Percentiles rank a stretch among this genome's conserved stretches.
Conservation (phyloP, 1,284 basidiomycete genomes). For the Boletus mariae region DNA sequence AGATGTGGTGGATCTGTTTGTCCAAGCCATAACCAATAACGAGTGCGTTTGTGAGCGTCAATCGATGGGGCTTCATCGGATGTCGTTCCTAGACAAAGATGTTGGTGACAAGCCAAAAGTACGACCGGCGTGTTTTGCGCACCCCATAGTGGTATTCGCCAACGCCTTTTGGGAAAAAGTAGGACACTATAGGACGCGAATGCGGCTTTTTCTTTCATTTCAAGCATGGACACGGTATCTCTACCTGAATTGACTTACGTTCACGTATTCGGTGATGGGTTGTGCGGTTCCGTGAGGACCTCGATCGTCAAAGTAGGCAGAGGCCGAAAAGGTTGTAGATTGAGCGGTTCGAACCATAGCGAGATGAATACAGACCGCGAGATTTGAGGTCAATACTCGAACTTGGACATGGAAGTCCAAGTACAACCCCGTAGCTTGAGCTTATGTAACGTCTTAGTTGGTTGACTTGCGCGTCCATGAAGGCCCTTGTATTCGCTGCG, state of each 20-base stretch:
- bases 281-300: slow-evolving; percentile 63
- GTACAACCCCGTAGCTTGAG: neutral
- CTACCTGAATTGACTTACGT: slow-evolving; percentile 45
- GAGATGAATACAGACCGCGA: neutral
- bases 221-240: slow-evolving; percentile 27
- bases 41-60: slow-evolving; percentile 92
- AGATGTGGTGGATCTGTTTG: slow-evolving; percentile 91
- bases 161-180: slow-evolving; percentile 93
- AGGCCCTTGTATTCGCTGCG: slow-evolving; percentile 5
- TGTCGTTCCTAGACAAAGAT: slow-evolving; percentile 72
- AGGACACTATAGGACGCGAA: slow-evolving; percentile 86
- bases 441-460: slow-evolving; percentile 18
- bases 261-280: slow-evolving; percentile 70
- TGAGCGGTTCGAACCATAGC: slow-evolving; percentile 43
- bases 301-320: slow-evolving; percentile 70
- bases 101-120: neutral
- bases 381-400: neutral
- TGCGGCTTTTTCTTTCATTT: slow-evolving; percentile 55
- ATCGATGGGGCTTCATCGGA: slow-evolving; percentile 96
- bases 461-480: slow-evolving; percentile 7
- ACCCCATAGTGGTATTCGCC: slow-evolving; percentile 96
- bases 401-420: too few species aligned
- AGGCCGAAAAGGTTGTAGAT: slow-evolving; percentile 63
- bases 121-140: slow-evolving; percentile 28
- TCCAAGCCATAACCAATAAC: slow-evolving; percentile 97